Evolutionary conservation across 1,139 yeast species (phyloP).

Genomic region (Arxiozyma slooffiae): DNA sequence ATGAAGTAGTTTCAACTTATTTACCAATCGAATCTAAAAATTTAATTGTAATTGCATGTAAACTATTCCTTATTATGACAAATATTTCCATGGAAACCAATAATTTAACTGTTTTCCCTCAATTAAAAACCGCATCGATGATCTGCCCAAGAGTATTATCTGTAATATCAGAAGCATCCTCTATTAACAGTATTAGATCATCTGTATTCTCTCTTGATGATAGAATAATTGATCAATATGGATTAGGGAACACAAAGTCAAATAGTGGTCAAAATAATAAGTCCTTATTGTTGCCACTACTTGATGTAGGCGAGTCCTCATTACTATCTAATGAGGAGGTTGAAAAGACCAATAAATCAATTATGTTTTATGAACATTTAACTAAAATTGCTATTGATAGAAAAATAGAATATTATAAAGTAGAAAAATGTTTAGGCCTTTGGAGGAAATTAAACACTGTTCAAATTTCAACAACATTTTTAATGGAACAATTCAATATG

Average conservation of each 20-base stretch:
- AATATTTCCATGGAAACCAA: neutral
- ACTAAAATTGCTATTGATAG: constrained; percentile 1
- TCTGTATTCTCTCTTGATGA: constrained; percentile 32
- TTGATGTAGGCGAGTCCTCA: constrained; percentile 27
- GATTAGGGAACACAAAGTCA: constrained; percentile 28
- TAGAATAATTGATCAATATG: constrained; percentile 33
- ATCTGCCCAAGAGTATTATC: constrained; percentile 20
- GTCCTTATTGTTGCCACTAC: constrained; percentile 30
- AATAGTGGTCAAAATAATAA: constrained; percentile 27
- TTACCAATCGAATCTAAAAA: constrained; percentile 58
- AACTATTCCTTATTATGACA: constrained; percentile 31
- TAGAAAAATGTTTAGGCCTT: neutral
- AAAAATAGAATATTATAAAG: neutral
- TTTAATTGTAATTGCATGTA: constrained; percentile 54
- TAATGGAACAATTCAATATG: neutral
- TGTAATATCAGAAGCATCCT: constrained; percentile 25
- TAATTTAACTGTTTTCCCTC: neutral
- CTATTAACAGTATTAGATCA: constrained; percentile 22
- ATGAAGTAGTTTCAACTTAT: constrained; percentile 50
- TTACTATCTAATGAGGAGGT: constrained; percentile 29
- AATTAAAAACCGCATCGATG: constrained; percentile 3
- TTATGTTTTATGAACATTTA: constrained; percentile 22
- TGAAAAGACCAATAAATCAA: constrained; percentile 27
- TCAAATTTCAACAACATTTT: neutral
- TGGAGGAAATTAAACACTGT: constrained; percentile 3